phyloP scores from a whole-genome alignment of 2,329 filamentous ascomycete genomes.

The Talaromyces marneffei region DNA sequence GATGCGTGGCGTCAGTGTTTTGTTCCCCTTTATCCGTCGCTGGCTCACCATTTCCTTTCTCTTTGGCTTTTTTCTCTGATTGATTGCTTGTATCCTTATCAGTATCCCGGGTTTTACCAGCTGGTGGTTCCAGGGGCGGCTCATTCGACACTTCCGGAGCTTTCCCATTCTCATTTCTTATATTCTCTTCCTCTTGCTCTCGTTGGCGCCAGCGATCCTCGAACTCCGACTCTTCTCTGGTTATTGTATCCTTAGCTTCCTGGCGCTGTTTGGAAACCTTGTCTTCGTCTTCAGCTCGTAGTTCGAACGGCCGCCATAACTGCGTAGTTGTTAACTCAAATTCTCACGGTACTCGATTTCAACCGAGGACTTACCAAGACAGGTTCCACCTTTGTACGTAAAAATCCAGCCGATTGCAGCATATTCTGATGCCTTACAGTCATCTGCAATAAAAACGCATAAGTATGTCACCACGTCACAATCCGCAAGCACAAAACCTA shows the following conservation, averaged over 20 bases:
- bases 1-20: slow-evolving; percentile 33
- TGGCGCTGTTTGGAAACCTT: slow-evolving; percentile 65
- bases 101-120: background rate
- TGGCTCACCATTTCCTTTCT: slow-evolving; percentile 16
- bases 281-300: slow-evolving; percentile 62
- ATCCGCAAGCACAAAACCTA: slow-evolving; percentile 44
- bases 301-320: slow-evolving; percentile 83
- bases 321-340: slow-evolving; percentile 32
- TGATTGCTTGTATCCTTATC: slow-evolving; percentile 20
- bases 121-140: slow-evolving; percentile 39
- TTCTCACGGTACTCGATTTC: background rate
- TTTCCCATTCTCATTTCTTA: slow-evolving; percentile 25
- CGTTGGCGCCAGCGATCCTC: slow-evolving; percentile 41
- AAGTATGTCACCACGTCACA: background rate
- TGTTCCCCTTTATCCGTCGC: slow-evolving; percentile 25
- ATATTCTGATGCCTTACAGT: slow-evolving; percentile 66
- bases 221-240: slow-evolving; percentile 61
- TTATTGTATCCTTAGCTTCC: slow-evolving; percentile 58
- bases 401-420: slow-evolving; percentile 63
- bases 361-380: slow-evolving; percentile 57
- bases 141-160: slow-evolving; percentile 27
- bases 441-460: slow-evolving; percentile 54
- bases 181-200: slow-evolving; percentile 22
- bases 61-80: slow-evolving; percentile 3
- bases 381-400: slow-evolving; percentile 67